These are phyloP conservation scores for Aquilaria yunnanensis DNA, from an alignment of 345 rosid genomes.

Conservation along the genomic window DNA sequence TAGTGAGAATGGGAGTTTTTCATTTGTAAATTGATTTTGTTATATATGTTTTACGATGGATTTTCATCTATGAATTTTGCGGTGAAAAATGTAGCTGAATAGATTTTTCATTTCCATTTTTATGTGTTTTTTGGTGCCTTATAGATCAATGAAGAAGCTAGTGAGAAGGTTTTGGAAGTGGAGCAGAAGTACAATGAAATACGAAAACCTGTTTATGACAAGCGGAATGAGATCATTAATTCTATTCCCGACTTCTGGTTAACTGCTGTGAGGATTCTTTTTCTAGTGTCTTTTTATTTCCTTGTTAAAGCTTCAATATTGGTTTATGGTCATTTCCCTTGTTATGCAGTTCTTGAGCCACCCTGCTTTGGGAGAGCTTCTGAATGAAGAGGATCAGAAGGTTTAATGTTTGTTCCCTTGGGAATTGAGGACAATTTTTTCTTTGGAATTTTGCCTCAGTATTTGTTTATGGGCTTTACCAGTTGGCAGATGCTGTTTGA, in stretches of 20 bases:
- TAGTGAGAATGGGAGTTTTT: too few relatives aligned
- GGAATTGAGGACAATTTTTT: neutral
- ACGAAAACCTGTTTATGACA: slow-evolving; percentile 83
- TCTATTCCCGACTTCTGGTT: slow-evolving; percentile 91
- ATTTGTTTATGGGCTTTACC: neutral
- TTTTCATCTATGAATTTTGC: too few relatives aligned
- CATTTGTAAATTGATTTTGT: too few relatives aligned
- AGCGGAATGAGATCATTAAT: slow-evolving; percentile 65
- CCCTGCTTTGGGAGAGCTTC: slow-evolving; percentile 74
- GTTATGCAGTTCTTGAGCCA: slow-evolving; percentile 73
- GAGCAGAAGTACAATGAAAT: slow-evolving; percentile 84
- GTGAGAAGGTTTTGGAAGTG: slow-evolving; percentile 84
- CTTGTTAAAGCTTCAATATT: neutral
- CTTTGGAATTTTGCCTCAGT: neutral
- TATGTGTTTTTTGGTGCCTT: neutral
- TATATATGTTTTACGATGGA: too few relatives aligned
- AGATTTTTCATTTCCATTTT: too few relatives aligned
- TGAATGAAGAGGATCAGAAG: slow-evolving; percentile 92
- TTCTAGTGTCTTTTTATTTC: neutral
- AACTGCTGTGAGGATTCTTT: slow-evolving; percentile 61
- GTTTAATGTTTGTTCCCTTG: slow-evolving; percentile 27
- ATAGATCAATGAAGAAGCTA: slow-evolving; percentile 91
- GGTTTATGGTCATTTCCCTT: neutral
- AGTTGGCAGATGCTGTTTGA: neutral
- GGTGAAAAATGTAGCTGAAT: too few relatives aligned